Evolutionary conservation across 306 rosid species (phyloP), one percentile per base, ranked within the genome.

Genomic region (Sphenostylis stenocarpa): DNA sequence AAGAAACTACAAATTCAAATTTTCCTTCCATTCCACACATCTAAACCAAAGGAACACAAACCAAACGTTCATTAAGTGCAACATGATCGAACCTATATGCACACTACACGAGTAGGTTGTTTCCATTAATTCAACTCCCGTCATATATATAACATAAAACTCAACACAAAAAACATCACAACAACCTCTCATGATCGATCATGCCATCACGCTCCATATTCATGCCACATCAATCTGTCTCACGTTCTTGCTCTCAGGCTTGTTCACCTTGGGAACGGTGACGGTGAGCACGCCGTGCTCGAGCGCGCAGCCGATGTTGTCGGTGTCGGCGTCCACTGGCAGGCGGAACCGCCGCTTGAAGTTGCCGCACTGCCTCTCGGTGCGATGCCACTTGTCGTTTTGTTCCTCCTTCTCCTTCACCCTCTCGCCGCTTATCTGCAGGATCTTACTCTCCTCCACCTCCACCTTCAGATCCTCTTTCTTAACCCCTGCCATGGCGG

Each of bases 381-480:
- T 31, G 2, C 70, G 73, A 76, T 82, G 83, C 86, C 86, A 70
- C 69, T 58, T 70, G 73, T 71, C 75, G 10, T 74, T 76, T 7
- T 67, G 9, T 13, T 77, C 82, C 39, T 81, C 81, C 65, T 76
- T 34, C 56, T 82, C 90, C 78, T 79, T 36, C 69, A 51, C 60
- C 64, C 79, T 70, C 80, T 82, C 83, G 23, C 90, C 88, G 20
- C 83, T 82, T 28, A 87, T 81, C 75, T 80, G 58, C 8, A 77
- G 79, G 3, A 87, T 39, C 57, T 75, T 76, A 5, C 41, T 56
- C n/a, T 79, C 88, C 21, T 84, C 82, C 49, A 82, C 87, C 6
- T 77, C 47, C 52, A 87, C 81, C 78, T 83, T 86, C 48, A 80
- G 81, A 17, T 81, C 83, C 65, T 83, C 86, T 43, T 78, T 83